Evolutionary conservation across 805 yeast genomes (phyloP).

Genomic region (Clavispora santaluciae): DNA sequence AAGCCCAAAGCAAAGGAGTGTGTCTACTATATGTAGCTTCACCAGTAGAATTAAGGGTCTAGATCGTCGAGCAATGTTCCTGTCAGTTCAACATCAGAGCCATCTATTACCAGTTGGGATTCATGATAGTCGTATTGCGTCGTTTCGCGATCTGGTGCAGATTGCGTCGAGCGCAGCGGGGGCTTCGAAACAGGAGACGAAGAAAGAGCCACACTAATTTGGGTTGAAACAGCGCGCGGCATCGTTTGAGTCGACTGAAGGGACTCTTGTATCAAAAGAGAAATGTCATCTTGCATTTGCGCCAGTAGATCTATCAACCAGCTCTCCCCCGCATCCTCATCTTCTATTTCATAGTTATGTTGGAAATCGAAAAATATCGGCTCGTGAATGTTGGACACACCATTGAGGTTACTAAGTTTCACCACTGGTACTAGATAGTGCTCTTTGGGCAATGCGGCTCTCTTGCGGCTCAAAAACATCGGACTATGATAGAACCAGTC

Average conservation of each 20-base stretch:
- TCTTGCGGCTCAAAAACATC: slow-evolving; percentile 4
- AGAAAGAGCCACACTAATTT: slow-evolving; percentile 5
- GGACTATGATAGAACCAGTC: slow-evolving; percentile 30
- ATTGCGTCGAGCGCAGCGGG: background rate
- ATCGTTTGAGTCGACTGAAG: slow-evolving; percentile 9
- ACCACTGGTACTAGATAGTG: slow-evolving; percentile 12
- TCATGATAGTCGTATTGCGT: background rate
- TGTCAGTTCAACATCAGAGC: slow-evolving; percentile 29
- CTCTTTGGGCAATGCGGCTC: background rate
- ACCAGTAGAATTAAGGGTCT: background rate
- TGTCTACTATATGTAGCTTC: no score
- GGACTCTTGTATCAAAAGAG: slow-evolving; percentile 11
- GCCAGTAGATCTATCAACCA: slow-evolving; percentile 14
- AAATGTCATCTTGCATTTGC: slow-evolving; percentile 3
- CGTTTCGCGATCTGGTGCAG: background rate
- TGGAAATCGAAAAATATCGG: slow-evolving; percentile 23
- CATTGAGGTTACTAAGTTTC: slow-evolving; percentile 7
- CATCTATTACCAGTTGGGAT: slow-evolving; percentile 24
- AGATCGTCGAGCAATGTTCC: slow-evolving; percentile 17
- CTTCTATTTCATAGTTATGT: slow-evolving; percentile 3
- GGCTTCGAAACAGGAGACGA: slow-evolving; percentile 7
- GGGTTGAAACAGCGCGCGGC: background rate
- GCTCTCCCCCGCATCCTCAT: background rate
- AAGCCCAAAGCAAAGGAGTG: no score
- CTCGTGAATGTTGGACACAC: slow-evolving; percentile 8